Base-by-base conservation (phyloP, 176 grass and related monocot species). In the Panicum miliaceum region DNA sequence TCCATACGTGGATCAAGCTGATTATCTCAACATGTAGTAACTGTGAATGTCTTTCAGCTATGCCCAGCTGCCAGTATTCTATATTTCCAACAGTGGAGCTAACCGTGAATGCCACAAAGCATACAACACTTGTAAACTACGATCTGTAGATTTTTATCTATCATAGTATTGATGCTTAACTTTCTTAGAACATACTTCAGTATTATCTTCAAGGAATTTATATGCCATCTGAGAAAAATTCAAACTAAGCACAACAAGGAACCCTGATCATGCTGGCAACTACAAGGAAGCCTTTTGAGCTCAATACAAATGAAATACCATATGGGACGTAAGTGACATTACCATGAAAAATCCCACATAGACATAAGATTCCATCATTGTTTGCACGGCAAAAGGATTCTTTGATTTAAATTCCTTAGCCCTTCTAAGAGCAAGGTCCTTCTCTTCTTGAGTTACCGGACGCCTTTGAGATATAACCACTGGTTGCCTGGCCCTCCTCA, bases 281-380 rank as follows among this genome's bases (percentile, higher is more conserved):
- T 79, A 90, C 48, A 60, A 22, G 12, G 51, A 60, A 32, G 29
- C 1, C 15, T 72, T 69, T 38, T 12, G 36, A 66, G 29, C 3
- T 78, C 12, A 0, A 70, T 65, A 57, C 56, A 87, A 67, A 62
- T 68, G 34, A 70, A 82, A 22, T 73, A 82, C 29, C 59, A 47
- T 68, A 60, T 54, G 6, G 38, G 69, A 25, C 51, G 29, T 53
- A 84, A 52, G 72, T 50, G 43, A 71, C 36, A 76, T 87, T 96
- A 96, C 96, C 96, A 99, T 71, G 70, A 90, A 94, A 92, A 96
- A 92, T 57, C 88, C 85, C 32, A 64, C 68, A 82, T 99, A 96
- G 54, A 96, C 93, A 90, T 96, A 89, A 52, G 89, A 99, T 11
- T 87, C 94, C 82, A 80, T 85, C 96, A 94, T 99, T 83, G 76